Conservation (phyloP, 108 stramenopile species). For the Bacterosira constricta region DNA sequence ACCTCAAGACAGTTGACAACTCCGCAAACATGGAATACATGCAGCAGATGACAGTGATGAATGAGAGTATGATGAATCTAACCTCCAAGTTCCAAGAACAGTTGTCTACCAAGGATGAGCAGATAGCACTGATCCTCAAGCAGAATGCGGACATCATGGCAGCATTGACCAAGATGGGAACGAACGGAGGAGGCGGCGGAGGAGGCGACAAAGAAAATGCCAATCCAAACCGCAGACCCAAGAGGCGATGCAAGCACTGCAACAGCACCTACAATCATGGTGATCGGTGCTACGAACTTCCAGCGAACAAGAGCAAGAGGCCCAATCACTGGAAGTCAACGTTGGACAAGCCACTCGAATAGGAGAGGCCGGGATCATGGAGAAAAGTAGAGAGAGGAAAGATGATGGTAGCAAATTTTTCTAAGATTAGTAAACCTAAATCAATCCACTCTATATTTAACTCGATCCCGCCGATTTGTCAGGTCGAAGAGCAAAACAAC, state of each 20-base stretch:
- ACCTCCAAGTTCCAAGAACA: too few species aligned
- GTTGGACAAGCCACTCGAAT: background rate
- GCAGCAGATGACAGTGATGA: background rate
- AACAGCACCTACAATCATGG: too few species aligned
- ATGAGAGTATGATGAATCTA: too few species aligned
- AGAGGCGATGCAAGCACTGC: too few species aligned
- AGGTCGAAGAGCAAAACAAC: conserved; percentile 2
- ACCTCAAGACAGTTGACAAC: background rate
- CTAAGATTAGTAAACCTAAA: too few species aligned
- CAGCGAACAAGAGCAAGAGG: background rate
- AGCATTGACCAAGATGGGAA: background rate
- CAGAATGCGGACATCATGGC: background rate
- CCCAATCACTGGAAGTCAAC: background rate
- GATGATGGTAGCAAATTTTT: background rate
- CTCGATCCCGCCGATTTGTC: background rate
- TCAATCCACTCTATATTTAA: background rate
- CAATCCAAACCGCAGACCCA: too few species aligned
- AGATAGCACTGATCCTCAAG: background rate
- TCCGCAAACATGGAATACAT: background rate
- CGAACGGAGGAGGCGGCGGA: background rate
- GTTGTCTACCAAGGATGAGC: background rate
- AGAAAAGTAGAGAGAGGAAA: background rate
- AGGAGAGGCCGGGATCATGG: background rate
- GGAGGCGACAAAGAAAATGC: too few species aligned
- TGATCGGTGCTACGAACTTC: too few species aligned